phyloP scores from a whole-genome alignment of 192 early-diverging fungal genomes.

The Mortierella hygrophila region DNA sequence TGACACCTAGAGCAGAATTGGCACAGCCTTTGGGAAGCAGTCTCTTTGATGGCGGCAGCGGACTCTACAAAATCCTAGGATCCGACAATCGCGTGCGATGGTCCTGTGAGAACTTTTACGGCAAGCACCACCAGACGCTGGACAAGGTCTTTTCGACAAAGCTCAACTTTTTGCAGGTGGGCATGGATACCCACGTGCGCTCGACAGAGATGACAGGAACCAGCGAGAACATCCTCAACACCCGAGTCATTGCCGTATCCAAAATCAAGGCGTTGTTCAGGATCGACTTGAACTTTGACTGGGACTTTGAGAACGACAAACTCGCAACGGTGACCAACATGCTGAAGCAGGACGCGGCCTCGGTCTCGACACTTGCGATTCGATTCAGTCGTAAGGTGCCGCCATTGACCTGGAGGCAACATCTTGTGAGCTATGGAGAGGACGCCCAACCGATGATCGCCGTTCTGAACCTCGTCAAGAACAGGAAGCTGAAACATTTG shows the following conservation, averaged over 20 bases:
- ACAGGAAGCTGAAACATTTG: conserved; percentile 25
- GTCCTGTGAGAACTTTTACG: conserved; percentile 31
- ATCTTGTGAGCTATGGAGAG: background rate
- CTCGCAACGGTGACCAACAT: conserved; percentile 13
- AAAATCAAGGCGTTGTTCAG: conserved; percentile 25
- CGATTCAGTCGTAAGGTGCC: conserved; percentile 19
- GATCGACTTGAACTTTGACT: conserved; percentile 37
- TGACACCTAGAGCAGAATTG: background rate
- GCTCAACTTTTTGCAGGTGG: conserved; percentile 13
- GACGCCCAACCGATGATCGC: conserved; percentile 28
- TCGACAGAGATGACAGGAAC: conserved; percentile 1
- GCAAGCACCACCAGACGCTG: background rate
- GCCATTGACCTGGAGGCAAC: conserved; percentile 28
- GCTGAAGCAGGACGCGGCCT: background rate
- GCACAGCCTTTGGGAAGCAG: conserved; percentile 1
- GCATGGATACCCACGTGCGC: conserved; percentile 16
- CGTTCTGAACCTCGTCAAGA: conserved; percentile 29
- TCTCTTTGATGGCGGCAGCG: conserved; percentile 27
- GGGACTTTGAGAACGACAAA: conserved; percentile 22
- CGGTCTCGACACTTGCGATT: conserved; percentile 19
- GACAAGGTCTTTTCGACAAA: conserved; percentile 31
- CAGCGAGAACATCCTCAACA: conserved; percentile 14
- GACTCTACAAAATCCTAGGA: conserved; percentile 7
- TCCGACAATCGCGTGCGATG: conserved; percentile 23
- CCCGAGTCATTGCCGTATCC: conserved; percentile 16